These are phyloP conservation scores for Thecaphora thlaspeos DNA, from an alignment of 1,284 basidiomycete genomes.

Conservation along the genomic window DNA sequence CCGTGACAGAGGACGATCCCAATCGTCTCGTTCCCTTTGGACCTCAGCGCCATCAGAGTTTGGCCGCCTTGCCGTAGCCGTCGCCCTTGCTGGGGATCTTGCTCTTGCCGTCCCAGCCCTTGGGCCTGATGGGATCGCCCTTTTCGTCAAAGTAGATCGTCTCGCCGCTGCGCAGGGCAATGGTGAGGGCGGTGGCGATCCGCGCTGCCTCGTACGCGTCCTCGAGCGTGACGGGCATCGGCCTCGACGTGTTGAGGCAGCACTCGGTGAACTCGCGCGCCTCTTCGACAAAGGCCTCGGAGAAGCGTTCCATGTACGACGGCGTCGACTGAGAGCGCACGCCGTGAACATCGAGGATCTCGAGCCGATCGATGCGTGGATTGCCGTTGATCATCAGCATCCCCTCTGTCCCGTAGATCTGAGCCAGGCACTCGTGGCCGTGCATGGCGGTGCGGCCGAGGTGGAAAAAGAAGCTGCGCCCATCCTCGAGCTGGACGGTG, in stretches of 20 bases:
- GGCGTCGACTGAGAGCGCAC: slow-evolving; percentile 37
- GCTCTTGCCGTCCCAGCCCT: not conserved
- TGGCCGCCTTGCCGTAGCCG: not conserved
- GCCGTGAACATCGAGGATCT: slow-evolving; percentile 18
- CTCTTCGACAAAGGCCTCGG: slow-evolving; percentile 50
- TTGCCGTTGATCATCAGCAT: not conserved
- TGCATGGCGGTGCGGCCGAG: slow-evolving; percentile 21
- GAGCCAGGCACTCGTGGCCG: slow-evolving; percentile 11
- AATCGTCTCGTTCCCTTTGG: too few species aligned
- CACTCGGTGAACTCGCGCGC: slow-evolving; percentile 2
- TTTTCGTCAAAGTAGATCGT: slow-evolving; percentile 43
- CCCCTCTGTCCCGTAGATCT: slow-evolving; percentile 45
- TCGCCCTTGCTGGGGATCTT: not conserved
- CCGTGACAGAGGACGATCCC: too few species aligned
- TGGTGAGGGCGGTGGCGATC: slow-evolving; percentile 44
- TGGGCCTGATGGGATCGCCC: slow-evolving; percentile 22
- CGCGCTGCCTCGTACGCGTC: slow-evolving; percentile 45
- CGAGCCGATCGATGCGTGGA: slow-evolving; percentile 20
- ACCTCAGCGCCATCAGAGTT: not conserved
- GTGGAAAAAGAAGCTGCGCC: slow-evolving; percentile 31
- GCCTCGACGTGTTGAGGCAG: not conserved
- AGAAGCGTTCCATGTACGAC: slow-evolving; percentile 31
- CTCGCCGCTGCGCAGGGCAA: slow-evolving; percentile 27
- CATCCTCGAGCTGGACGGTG: slow-evolving; percentile 37
- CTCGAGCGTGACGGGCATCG: slow-evolving; percentile 9